Evolutionary conservation across 1,139 yeast genomes (phyloP).

Genomic region (Geotrichum cucujoidarum): DNA sequence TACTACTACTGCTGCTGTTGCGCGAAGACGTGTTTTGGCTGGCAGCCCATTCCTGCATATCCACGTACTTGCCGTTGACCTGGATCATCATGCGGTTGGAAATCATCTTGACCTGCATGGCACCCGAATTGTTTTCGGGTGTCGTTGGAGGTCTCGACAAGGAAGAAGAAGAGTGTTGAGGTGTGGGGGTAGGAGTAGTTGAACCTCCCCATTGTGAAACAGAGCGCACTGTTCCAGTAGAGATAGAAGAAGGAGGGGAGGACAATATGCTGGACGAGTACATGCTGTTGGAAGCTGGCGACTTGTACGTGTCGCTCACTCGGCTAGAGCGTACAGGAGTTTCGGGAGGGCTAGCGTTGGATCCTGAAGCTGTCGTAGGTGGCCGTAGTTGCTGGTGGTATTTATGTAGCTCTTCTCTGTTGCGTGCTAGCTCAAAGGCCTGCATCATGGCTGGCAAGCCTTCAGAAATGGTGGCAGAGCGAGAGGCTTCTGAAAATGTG

Average conservation of each 20-base stretch:
- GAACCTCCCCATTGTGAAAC: not conserved
- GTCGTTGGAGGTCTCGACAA: not conserved
- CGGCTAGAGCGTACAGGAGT: constrained; percentile 8
- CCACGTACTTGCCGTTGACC: constrained; percentile 28
- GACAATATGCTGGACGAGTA: not conserved
- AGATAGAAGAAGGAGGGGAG: constrained; percentile 9
- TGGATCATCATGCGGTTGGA: constrained; percentile 34
- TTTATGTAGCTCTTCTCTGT: constrained; percentile 18
- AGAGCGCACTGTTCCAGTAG: constrained; percentile 1
- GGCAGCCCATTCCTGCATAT: constrained; percentile 36
- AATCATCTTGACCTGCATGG: constrained; percentile 31
- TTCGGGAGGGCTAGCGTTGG: constrained; percentile 16
- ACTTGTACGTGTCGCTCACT: not conserved
- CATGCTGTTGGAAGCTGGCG: not conserved
- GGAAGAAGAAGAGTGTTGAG: not conserved
- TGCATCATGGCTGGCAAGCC: constrained; percentile 31
- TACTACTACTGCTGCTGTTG: not conserved
- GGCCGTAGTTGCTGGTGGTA: constrained; percentile 4
- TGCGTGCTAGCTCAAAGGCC: constrained; percentile 29
- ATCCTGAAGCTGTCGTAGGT: not conserved
- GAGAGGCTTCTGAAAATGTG: constrained; percentile 13
- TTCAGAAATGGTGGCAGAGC: constrained; percentile 28
- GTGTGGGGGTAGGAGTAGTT: not conserved
- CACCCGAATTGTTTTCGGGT: constrained; percentile 5
- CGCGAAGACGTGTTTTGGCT: constrained; percentile 21